A percentile compares a stretch with the other conserved stretches of the same genome.
Conservation (phyloP, 164 flowering plant genomes). For the Kalanchoe fedtschenkoi region DNA sequence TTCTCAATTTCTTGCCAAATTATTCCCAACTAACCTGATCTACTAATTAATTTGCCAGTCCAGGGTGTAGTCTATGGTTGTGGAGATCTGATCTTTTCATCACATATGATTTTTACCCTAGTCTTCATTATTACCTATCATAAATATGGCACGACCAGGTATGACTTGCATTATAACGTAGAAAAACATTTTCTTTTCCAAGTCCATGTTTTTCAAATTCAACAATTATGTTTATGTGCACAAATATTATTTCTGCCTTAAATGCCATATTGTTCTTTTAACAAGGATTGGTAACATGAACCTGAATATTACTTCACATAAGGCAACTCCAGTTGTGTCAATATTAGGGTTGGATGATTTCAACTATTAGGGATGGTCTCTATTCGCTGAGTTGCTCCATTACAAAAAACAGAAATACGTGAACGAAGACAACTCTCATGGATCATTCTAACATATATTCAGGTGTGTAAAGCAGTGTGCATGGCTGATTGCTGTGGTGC, state of each 20-base stretch:
- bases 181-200: neutral
- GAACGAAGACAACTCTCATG: too few species aligned
- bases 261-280: too few species aligned
- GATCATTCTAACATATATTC: too few species aligned
- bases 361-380: too few species aligned
- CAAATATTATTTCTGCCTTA: neutral
- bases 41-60: constrained; percentile 51
- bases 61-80: constrained; percentile 85
- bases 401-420: too few species aligned
- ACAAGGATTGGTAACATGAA: too few species aligned
- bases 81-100: constrained; percentile 96
- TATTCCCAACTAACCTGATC: constrained; percentile 7
- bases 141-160: constrained; percentile 87
- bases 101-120: constrained; percentile 96
- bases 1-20: neutral
- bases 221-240: neutral
- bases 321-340: too few species aligned
- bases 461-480: constrained; percentile 72
- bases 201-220: neutral
- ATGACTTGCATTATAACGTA: neutral
- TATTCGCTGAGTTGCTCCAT: too few species aligned
- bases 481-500: constrained; percentile 62
- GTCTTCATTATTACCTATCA: constrained; percentile 89
- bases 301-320: too few species aligned
- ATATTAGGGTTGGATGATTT: too few species aligned